Evolutionary conservation across 2,329 filamentous ascomycete genomes (phyloP).

Genomic region (Septoria linicola): DNA sequence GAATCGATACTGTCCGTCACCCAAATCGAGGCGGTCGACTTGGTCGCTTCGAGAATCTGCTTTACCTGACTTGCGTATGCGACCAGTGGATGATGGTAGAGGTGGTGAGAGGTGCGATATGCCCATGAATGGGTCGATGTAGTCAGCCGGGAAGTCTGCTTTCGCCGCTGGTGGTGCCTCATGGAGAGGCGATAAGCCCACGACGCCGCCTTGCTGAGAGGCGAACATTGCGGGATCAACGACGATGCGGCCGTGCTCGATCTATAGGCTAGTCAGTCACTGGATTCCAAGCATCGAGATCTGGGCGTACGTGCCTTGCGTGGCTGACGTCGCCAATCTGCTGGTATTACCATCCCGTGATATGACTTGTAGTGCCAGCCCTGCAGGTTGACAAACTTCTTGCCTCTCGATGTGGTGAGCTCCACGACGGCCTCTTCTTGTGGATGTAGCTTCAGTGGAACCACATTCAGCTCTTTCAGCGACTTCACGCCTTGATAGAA

Average conservation of each 20-base stretch:
- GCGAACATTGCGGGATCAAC: constrained; percentile 14
- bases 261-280: too few relatives aligned
- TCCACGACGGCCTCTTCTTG: constrained; percentile 17
- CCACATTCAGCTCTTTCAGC: constrained; percentile 27
- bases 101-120: too few relatives aligned
- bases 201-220: neutral
- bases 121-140: too few relatives aligned
- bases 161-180: neutral
- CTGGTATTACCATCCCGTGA: constrained; percentile 18
- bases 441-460: constrained; percentile 25
- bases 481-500: constrained; percentile 24
- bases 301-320: too few relatives aligned
- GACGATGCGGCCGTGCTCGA: constrained; percentile 16
- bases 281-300: too few relatives aligned
- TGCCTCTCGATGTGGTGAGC: constrained; percentile 23
- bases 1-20: constrained; percentile 38
- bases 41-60: neutral
- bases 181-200: neutral
- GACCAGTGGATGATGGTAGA: neutral
- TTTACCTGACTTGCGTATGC: neutral
- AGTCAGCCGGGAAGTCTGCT: too few relatives aligned
- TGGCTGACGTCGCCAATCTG: constrained; percentile 6
- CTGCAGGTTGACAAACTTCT: constrained; percentile 24
- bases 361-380: constrained; percentile 33
- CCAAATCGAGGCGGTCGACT: constrained; percentile 17